Percentiles rank a stretch among this genome's conserved stretches.
Conservation (phyloP, 805 yeast species). For the Ascoidea asiatica region DNA sequence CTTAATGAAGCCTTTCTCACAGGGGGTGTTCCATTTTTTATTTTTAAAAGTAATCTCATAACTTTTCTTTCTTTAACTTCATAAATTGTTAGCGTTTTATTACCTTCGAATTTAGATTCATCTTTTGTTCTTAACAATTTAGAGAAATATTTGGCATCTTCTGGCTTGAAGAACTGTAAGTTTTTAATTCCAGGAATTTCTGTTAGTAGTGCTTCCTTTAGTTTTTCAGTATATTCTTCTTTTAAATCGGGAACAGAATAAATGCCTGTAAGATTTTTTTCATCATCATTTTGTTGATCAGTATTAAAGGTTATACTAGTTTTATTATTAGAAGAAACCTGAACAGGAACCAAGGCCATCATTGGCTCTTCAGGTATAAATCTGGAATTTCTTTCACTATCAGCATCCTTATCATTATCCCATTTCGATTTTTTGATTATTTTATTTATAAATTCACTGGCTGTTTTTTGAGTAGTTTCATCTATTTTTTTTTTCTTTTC, state of each 20-base stretch:
- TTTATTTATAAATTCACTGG: too few species aligned
- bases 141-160: slow-evolving; percentile 62
- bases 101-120: slow-evolving; percentile 8
- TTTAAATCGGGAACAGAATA: slow-evolving; percentile 43
- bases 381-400: too few species aligned
- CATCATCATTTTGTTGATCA: background rate
- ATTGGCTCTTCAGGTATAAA: too few species aligned
- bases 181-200: slow-evolving; percentile 57
- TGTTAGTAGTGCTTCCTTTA: slow-evolving; percentile 19
- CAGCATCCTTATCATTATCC: too few species aligned
- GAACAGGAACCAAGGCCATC: too few species aligned
- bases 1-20: slow-evolving; percentile 60
- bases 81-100: slow-evolving; percentile 24
- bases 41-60: slow-evolving; percentile 46
- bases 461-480: too few species aligned
- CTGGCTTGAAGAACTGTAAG: slow-evolving; percentile 53
- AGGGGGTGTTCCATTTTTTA: slow-evolving; percentile 68
- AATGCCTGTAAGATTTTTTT: slow-evolving; percentile 15
- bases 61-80: slow-evolving; percentile 49
- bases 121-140: slow-evolving; percentile 29
- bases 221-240: slow-evolving; percentile 15
- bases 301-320: too few species aligned
- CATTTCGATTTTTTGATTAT: too few species aligned
- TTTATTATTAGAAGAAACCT: too few species aligned
- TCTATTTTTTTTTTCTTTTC: too few species aligned